Evolutionary conservation across 2,329 filamentous ascomycete genomes (phyloP), one percentile per base, ranked within the genome.

Genomic region (Pseudocercospora macadamiae): DNA sequence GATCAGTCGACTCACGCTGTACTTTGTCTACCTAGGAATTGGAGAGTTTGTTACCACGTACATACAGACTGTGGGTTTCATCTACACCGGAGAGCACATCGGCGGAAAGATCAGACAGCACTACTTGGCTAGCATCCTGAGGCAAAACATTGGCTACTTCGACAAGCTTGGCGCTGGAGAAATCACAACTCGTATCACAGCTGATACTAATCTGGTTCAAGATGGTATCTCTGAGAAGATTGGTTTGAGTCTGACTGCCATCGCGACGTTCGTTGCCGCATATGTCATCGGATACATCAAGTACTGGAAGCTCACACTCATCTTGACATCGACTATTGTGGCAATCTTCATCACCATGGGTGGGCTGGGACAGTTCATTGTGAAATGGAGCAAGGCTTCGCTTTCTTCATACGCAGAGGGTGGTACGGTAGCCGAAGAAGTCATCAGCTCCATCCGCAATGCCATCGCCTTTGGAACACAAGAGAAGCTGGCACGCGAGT

Each of bases 201-300:
- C 93, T 9, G 93, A 97, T 73, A 96, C 91, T 44, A 97, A 96
- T 70, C 80, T 96, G 54, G 88, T 97, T 55, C 93, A 97, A 74
- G 93, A 96, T 66, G 93, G 92, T 57, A 91, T 99, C 45, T 96
- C 91, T 0, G 91, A 96, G 74, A 96, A 96, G 78, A 84, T 96
- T 44, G 87, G 86, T 12, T 77, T 96, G 63, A 92, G 90, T 0
- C 73, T 96, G 56, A 86, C 87, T 12, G 90, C 90, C 10, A 51
- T 92, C 3, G 86, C 92, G 1, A 93, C 91, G 7, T 97, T 97
- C 70, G 77, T 96, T 55, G 87, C 93, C 0, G 91, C 92, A 14
- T 96, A 96, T 65, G 80, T 97, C 56, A 93, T 99, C 64, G 91
- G 89, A 2, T 97, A 96, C 73, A 76, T 93, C 75, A 90, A 90